Evolutionary conservation across 257 asterid species (phyloP).

Genomic region (Ilex asprella): DNA sequence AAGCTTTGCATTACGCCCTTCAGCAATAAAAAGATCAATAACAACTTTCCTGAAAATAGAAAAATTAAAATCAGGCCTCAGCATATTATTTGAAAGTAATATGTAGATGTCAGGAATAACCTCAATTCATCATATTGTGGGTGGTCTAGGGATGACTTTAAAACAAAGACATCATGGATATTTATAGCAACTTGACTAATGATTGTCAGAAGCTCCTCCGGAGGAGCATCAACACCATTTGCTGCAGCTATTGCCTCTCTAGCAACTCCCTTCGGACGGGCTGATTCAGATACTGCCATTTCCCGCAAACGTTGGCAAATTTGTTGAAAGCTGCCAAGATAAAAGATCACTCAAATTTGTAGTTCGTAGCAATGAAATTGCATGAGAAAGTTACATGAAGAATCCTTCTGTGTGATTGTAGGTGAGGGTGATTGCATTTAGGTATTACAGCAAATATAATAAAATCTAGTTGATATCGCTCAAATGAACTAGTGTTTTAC

Average conservation of each 20-base stretch:
- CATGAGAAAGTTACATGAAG: too few species aligned
- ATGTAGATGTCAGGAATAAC: constrained; percentile 26
- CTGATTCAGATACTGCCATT: constrained; percentile 46
- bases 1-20: constrained; percentile 76
- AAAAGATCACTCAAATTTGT: constrained; percentile 3
- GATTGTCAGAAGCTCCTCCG: constrained; percentile 58
- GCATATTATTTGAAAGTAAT: background rate
- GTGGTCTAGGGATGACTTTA: constrained; percentile 65
- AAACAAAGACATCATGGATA: constrained; percentile 75
- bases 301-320: constrained; percentile 54
- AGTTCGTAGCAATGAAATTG: too few species aligned
- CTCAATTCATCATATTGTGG: constrained; percentile 64
- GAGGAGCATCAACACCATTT: constrained; percentile 37
- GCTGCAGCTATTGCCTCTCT: constrained; percentile 54
- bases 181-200: constrained; percentile 54
- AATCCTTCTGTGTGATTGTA: background rate
- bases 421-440: background rate
- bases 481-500: too few species aligned
- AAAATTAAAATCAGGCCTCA: background rate
- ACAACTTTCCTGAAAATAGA: constrained; percentile 55
- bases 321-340: constrained; percentile 54
- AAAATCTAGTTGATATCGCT: background rate
- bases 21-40: constrained; percentile 55
- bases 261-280: constrained; percentile 41
- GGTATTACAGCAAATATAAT: too few species aligned